These are phyloP conservation scores for Aspergillus jensenii DNA, from an alignment of 2,329 filamentous ascomycete species.

Conservation along the genomic window DNA sequence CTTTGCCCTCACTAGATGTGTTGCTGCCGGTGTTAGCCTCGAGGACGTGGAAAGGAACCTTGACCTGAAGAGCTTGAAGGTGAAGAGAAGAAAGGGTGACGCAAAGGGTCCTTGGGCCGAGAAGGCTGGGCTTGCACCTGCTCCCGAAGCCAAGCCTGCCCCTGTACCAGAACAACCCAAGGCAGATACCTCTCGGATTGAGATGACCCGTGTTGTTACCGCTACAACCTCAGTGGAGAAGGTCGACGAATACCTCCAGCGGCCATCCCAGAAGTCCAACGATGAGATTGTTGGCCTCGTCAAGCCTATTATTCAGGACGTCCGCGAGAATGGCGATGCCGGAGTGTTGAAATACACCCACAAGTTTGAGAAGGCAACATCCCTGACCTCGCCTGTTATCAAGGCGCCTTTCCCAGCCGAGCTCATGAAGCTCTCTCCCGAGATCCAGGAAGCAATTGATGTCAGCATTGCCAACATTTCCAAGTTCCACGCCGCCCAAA, in stretches of 20 bases:
- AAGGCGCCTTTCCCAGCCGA: constrained; percentile 82
- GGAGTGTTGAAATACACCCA: constrained; percentile 91
- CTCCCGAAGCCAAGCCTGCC: constrained; percentile 46
- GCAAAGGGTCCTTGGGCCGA: constrained; percentile 91
- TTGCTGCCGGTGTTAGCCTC: constrained; percentile 78
- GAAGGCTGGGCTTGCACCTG: constrained; percentile 69
- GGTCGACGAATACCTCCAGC: constrained; percentile 73
- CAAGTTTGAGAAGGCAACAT: constrained; percentile 96
- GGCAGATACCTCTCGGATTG: constrained; percentile 61
- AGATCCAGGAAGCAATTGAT: constrained; percentile 91
- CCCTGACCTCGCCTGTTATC: constrained; percentile 82
- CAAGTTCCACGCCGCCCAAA: constrained; percentile 90
- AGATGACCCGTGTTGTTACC: constrained; percentile 78
- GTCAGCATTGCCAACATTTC: constrained; percentile 90
- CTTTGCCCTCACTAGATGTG: constrained; percentile 88
- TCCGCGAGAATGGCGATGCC: constrained; percentile 79
- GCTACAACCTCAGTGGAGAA: constrained; percentile 62
- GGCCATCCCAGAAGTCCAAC: constrained; percentile 92
- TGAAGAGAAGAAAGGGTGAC: constrained; percentile 88
- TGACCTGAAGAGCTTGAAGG: constrained; percentile 91
- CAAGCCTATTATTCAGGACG: constrained; percentile 84
- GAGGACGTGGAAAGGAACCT: constrained; percentile 90
- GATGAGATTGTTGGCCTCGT: constrained; percentile 91
- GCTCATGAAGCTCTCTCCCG: constrained; percentile 79
- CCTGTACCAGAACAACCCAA: constrained; percentile 39